Evolutionary conservation across 2,329 filamentous ascomycete species (phyloP), one percentile per base, ranked within the genome.

Genomic region (Colletotrichum noveboracense): DNA sequence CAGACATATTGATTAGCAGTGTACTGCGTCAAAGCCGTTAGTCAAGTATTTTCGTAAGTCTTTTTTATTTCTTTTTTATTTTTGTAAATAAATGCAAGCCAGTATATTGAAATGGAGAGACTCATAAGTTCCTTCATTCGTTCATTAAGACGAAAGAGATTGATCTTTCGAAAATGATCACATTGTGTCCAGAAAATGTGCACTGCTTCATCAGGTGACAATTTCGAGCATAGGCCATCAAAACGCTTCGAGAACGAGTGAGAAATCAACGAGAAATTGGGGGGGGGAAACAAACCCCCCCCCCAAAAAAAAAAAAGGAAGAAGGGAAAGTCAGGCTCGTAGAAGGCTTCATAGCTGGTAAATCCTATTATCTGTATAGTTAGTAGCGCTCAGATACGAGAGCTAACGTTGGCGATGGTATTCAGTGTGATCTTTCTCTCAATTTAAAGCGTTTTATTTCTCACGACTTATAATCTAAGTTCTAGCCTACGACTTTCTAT

Each of bases 371-470:
- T n/a, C 9, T 43, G 5, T 10, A 43, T 9, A 10, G 5, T 5
- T n/a, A 3, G 38, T 2, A 10, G 3, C 5, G 18, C 3, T n/a
- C 5, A 6, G 1, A 10, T 10, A 3, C 16, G 18, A n/a, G 18
- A 43, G 16, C 8, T 5, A 5, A 36, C 7, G 14, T 7, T 7
- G 7, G 16, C 7, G 14, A 14, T 8, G 0, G 4, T 8, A 36
- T 8, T 7, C 1, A 36, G 14, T 2, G 16, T 4, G 16, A 16
- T 36, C 14, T 36, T 16, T 16, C 6, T 16, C 14, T 8, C 8
- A 1, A 36, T 7, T 36, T 7, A 16, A 36, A 16, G 5, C 5
- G 3, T n/a, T 10, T 43, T 43, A 43, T 43, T 43, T 12, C 38
- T 43, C 38, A 43, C 38, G 38, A 43, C 38, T 43, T 6, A 1